Percentiles rank a stretch among this genome's conserved stretches.
phyloP scores from a whole-genome alignment of 225 moss, liverwort and hornwort genomes.

The Marchantia paleacea region DNA sequence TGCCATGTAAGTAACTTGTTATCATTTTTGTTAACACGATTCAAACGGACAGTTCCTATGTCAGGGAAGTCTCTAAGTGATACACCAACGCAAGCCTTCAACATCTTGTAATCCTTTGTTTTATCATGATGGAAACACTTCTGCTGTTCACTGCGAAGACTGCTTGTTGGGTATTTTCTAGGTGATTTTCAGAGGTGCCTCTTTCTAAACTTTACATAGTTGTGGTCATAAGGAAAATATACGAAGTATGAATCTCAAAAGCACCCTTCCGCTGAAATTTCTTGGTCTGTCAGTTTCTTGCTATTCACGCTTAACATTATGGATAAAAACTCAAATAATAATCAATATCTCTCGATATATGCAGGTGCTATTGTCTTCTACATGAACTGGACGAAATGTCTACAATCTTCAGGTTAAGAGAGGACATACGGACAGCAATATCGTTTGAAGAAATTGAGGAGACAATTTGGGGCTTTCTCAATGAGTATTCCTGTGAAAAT shows the following conservation, averaged over 20 bases:
- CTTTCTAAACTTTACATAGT: too few species aligned
- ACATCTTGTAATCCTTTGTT: too few species aligned
- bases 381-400: slow-evolving; percentile 75
- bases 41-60: not conserved
- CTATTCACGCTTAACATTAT: not conserved
- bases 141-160: too few species aligned
- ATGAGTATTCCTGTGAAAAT: slow-evolving; percentile 46
- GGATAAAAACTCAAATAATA: not conserved
- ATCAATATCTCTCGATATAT: slow-evolving; percentile 5
- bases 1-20: slow-evolving; percentile 68
- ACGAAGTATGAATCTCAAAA: too few species aligned
- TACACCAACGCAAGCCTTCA: too few species aligned
- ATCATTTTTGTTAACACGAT: not conserved
- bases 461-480: slow-evolving; percentile 64
- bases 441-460: slow-evolving; percentile 77
- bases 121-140: too few species aligned
- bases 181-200: too few species aligned
- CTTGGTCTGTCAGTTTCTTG: not conserved
- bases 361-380: slow-evolving; percentile 87
- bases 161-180: too few species aligned
- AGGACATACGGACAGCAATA: slow-evolving; percentile 45
- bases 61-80: too few species aligned
- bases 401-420: slow-evolving; percentile 52
- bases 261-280: not conserved
- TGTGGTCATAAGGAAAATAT: not conserved